Base-by-base conservation (phyloP, 371 early-diverging fungal species). In the Blastocladiella emersonii region DNA sequence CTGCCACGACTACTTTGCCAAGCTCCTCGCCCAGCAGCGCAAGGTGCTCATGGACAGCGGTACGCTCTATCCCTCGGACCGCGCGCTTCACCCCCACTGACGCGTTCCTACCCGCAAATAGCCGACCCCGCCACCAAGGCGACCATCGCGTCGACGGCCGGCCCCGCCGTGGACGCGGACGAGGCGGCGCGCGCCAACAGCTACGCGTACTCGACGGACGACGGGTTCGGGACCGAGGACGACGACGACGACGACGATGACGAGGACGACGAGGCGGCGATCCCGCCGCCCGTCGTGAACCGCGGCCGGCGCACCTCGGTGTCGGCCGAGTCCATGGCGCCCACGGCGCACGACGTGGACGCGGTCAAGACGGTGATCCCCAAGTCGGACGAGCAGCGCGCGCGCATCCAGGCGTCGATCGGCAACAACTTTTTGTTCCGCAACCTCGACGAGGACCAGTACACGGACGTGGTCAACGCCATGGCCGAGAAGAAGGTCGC, bases 301-400 rank as follows among this genome's bases (percentile, higher is more conserved):
- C 72, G 78, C n/a, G 92, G 88, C 34, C 84, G 98, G 44, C 91
- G 98, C 63, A 90, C 91, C 35, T 92, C 93, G 27, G 96, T 98
- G 61, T 89, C 89, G 64, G 95, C 98, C 32, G 95, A 96, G 71
- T 92, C 93, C 32, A 93, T 97, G 89, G 87, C 90, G 27, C 95
- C 97, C 35, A 83, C 88, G 48, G 76, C 83, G 27, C 87, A 84
- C 61, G 80, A 78, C 44, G 85, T 86, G 67, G 59, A 43, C 8
- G 91, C 82, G 71, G 87, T 83, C 57, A 89, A 88, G 67, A 78
- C 85, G 36, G 82, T 90, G 61, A 86, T 95, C 64, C 90, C 91
- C 53, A 97, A 97, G 74, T 78, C 88, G 13, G 80, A 77, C 25
- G 87, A 87, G 63, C 93, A 93, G 70, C 78, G 83, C 61, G 71